These are phyloP conservation scores for Barnettozyma sucrosica DNA, from an alignment of 805 yeast genomes.

Conservation along the genomic window DNA sequence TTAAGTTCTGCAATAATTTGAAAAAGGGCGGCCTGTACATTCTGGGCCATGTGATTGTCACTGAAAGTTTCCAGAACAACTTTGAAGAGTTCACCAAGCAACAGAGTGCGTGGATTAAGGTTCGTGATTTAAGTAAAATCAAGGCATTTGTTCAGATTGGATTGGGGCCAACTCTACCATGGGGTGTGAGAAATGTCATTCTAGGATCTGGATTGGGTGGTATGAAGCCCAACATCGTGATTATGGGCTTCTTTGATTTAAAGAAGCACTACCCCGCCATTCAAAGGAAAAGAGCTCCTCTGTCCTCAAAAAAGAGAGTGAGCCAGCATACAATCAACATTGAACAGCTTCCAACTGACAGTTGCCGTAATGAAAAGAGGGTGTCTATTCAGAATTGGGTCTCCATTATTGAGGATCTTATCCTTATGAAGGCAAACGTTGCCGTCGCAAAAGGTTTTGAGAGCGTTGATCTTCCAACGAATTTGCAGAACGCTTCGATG, in stretches of 20 bases:
- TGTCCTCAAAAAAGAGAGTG: conserved; percentile 3
- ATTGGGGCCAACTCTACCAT: conserved; percentile 77
- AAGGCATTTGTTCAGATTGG: conserved; percentile 95
- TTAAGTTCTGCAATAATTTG: conserved; percentile 87
- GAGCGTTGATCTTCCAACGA: conserved; percentile 53
- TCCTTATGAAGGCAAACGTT: conserved; percentile 83
- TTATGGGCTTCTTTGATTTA: conserved; percentile 81
- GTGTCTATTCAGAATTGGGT: conserved; percentile 83
- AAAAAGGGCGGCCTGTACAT: conserved; percentile 94
- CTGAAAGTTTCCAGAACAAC: conserved; percentile 55
- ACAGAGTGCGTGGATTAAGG: conserved; percentile 73
- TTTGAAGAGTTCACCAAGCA: conserved; percentile 67
- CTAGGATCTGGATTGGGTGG: conserved; percentile 97
- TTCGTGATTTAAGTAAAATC: conserved; percentile 69
- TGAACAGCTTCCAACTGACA: conserved; percentile 70
- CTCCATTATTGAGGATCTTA: conserved; percentile 81
- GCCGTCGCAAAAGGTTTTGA: conserved; percentile 91
- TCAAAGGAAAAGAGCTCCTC: conserved; percentile 7
- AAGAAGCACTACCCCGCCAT: conserved; percentile 26
- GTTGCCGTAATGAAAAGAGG: conserved; percentile 62
- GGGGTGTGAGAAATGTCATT: conserved; percentile 93
- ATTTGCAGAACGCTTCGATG: conserved; percentile 26
- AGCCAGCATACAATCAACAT: conserved; percentile 27
- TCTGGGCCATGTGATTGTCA: conserved; percentile 83
- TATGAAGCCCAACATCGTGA: conserved; percentile 94